Percentiles rank a stretch among this genome's conserved stretches.
phyloP scores from a whole-genome alignment of 1,139 yeast species.

The Martiniozyma asiatica region DNA sequence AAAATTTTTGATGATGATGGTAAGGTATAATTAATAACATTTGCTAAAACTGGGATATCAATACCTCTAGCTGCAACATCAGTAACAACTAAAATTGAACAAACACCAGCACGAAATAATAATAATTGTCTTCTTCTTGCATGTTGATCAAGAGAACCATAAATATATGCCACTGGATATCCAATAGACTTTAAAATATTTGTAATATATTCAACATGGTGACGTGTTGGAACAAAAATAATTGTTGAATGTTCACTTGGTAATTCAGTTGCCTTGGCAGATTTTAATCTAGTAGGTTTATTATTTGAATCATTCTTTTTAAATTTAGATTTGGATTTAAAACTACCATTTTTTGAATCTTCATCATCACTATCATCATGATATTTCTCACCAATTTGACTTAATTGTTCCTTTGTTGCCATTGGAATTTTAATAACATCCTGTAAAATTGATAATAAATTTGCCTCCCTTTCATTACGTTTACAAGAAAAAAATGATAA shows the following conservation, averaged over 20 bases:
- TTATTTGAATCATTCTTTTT: constrained; percentile 19
- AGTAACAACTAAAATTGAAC: constrained; percentile 81
- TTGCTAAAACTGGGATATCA: constrained; percentile 92
- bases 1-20: constrained; percentile 91
- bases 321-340: constrained; percentile 6
- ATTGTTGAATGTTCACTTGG: constrained; percentile 84
- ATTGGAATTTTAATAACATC: constrained; percentile 78
- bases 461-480: constrained; percentile 83
- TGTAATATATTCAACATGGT: constrained; percentile 88
- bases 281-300: constrained; percentile 35
- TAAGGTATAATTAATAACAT: constrained; percentile 79
- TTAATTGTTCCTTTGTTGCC: constrained; percentile 55
- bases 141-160: constrained; percentile 89
- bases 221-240: constrained; percentile 91
- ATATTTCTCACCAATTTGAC: constrained; percentile 34
- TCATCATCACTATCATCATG: constrained; percentile 41
- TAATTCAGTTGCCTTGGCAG: constrained; percentile 70
- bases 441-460: constrained; percentile 59
- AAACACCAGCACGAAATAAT: constrained; percentile 73
- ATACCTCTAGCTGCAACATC: constrained; percentile 99
- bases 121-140: constrained; percentile 86
- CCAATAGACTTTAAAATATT: constrained; percentile 63
- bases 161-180: constrained; percentile 70
- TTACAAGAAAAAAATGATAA: constrained; percentile 80
- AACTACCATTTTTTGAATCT: constrained; percentile 20